Base-by-base conservation (phyloP, 805 yeast species). In the Ogataea corticis region DNA sequence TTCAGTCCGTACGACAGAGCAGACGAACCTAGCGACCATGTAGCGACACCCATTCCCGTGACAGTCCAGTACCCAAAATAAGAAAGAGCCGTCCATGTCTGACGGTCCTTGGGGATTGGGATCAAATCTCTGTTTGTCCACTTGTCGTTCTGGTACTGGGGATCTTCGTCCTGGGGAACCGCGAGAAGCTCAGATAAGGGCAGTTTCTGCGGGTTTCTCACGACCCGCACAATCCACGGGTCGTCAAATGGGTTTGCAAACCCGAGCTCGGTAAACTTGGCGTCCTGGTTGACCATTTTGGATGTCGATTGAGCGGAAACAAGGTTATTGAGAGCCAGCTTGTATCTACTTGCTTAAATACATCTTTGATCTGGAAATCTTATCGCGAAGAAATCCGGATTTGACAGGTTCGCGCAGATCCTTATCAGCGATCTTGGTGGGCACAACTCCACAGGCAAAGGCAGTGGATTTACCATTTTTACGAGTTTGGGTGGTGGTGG, bases 71-170 rank as follows among this genome's bases (percentile, higher is more conserved):
- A 70, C 2, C 68, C 68, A n/a, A 71, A 54, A 52, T 67, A 75
- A 28, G 72, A 68, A 51, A 67, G 57, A 17, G 64, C 57, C 5
- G 71, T 73, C 81, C 81, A 77, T 0, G 74, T 69, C 43, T 80
- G 63, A 50, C 80, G 58, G 6, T 55, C 51, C 4, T 70, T 70
- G 0, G 76, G 76, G 47, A 73, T 59, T 19, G 79, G 78, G 15
- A 70, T 67, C 28, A 74, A 63, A 51, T 75, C 79, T 33, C 67
- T 65, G 35, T 70, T 71, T 5, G 70, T 65, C 52, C 65, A 46
- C 3, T 54, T 44, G 30, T 67, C 66, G 25, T 60, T 58, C 7
- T 55, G 54, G 34, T 58, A 61, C 15, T 52, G 55, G n/a, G 54
- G 55, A 21, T 59, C 60, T 9, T 53, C 63, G 21, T 62, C 60